Base-by-base conservation (phyloP, 2,329 filamentous ascomycete genomes). In the Hypoxylon sp. region DNA sequence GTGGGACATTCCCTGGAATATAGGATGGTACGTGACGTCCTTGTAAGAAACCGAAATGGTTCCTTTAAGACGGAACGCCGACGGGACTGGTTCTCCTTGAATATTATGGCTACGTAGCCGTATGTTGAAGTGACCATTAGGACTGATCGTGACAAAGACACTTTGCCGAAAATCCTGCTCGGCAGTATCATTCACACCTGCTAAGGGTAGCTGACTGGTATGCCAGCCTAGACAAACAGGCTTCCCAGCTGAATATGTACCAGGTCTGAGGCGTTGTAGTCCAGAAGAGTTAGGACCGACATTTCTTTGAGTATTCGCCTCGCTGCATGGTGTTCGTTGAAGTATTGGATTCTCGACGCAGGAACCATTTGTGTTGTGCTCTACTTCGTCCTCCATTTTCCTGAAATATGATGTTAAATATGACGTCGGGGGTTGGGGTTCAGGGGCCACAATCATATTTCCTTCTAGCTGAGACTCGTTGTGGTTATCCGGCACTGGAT, bases 51-150 rank as follows among this genome's bases (percentile, higher is more conserved):
- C 42, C 2, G 57, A 64, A 8, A 31, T 46, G 1, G 24, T 52
- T 14, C 29, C 37, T 19, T 44, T 48, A 3, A 69, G 66, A 39
- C 66, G 60, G 14, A 54, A 62, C 14, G 35, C 53, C 1, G 14
- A 8, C 2, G 66, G 66, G 3, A 69, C 58, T 26, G 11, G 24
- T 17, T 19, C 31, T 4, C 61, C 66, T 46, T 31, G 61, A 26
- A 65, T 62, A 24, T 69, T 69, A 3, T 39, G 33, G 9, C 10
- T 44, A 17, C 66, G 66, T 10, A 69, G 52, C 19, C 61, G 61
- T 26, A 69, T 31, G 42, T 61, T 60, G 5, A 69, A 39, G 9
- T 50, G 54, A 10, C 66, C 66, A 13, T 26, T 26, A 17, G 10
- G 3, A 29, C 29, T 57, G 11, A 68, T 48, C 33, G 52, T 66